Evolutionary conservation across 495 filamentous ascomycete genomes (phyloP).

Genomic region (Talaromyces trachyspermus): DNA sequence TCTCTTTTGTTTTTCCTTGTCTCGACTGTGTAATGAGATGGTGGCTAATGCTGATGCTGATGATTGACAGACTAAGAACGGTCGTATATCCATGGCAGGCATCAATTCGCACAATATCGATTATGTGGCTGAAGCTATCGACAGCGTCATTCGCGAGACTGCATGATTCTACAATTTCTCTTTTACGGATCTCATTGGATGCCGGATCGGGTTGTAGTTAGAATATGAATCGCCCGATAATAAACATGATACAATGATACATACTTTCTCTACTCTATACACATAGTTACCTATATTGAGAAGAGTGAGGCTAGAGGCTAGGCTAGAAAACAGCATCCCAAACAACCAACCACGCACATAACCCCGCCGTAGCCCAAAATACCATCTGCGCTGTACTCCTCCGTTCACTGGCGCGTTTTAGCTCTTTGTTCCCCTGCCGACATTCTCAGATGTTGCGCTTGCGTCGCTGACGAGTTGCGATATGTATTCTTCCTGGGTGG

Average conservation of each 20-base stretch:
- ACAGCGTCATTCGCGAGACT: slow-evolving; percentile 71
- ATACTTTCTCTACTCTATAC: background rate
- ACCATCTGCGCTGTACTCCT: slow-evolving; percentile 79
- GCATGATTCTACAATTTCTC: slow-evolving; percentile 13
- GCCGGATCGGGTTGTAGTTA: background rate
- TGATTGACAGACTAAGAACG: slow-evolving; percentile 75
- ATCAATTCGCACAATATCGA: slow-evolving; percentile 87
- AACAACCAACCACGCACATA: slow-evolving; percentile 76
- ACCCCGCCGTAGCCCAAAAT: slow-evolving; percentile 76
- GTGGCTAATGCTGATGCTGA: background rate
- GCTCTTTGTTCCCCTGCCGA: slow-evolving; percentile 83
- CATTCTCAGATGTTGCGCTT: slow-evolving; percentile 69
- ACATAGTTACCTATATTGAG: background rate
- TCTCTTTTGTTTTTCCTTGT: background rate
- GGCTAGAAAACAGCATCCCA: slow-evolving; percentile 88
- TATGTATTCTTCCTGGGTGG: slow-evolving; percentile 78
- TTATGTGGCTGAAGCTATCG: slow-evolving; percentile 82
- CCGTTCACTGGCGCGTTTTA: slow-evolving; percentile 76
- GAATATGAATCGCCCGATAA: background rate
- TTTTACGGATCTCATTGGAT: background rate
- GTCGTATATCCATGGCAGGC: slow-evolving; percentile 93
- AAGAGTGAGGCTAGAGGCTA: no score
- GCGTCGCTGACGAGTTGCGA: slow-evolving; percentile 84
- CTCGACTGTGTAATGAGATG: background rate
- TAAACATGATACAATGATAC: no score